A percentile compares a stretch with the other conserved stretches of the same genome.
Evolutionary conservation across 306 rosid species (phyloP).

Genomic region (Prunus kanzakura): DNA sequence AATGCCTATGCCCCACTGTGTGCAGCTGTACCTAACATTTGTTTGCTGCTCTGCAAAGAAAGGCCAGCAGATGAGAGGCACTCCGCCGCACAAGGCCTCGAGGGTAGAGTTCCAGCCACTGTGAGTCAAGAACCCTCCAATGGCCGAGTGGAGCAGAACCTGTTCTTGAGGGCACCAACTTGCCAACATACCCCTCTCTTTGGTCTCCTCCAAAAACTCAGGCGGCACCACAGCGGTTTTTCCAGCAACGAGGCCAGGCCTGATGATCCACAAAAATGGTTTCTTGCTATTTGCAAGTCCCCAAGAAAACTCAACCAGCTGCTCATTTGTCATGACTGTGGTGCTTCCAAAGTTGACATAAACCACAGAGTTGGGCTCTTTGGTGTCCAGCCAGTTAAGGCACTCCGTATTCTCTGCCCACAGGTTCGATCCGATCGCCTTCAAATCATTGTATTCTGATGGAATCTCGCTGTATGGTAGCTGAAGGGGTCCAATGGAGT

Average conservation of each 20-base stretch:
- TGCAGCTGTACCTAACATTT: conserved; percentile 48
- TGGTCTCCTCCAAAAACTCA: conserved; percentile 33
- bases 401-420: conserved; percentile 64
- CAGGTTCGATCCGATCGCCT: conserved; percentile 48
- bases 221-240: conserved; percentile 29
- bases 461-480: conserved; percentile 27
- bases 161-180: conserved; percentile 69
- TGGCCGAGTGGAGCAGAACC: conserved; percentile 43
- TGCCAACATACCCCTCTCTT: conserved; percentile 31
- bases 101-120: conserved; percentile 79
- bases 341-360: conserved; percentile 77
- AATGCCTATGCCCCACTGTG: conserved; percentile 63
- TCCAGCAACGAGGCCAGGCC: conserved; percentile 50
- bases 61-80: conserved; percentile 70
- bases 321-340: conserved; percentile 51
- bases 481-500: conserved; percentile 56
- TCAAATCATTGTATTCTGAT: not conserved
- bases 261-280: conserved; percentile 50
- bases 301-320: conserved; percentile 65
- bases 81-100: conserved; percentile 53
- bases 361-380: conserved; percentile 42
- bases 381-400: conserved; percentile 51
- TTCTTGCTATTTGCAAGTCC: conserved; percentile 57
- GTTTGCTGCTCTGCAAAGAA: conserved; percentile 72
- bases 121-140: conserved; percentile 68